Evolutionary conservation across 441 rosid species (phyloP), one percentile per base, ranked within the genome.

Genomic region (Bocquillonia castaneifolia): DNA sequence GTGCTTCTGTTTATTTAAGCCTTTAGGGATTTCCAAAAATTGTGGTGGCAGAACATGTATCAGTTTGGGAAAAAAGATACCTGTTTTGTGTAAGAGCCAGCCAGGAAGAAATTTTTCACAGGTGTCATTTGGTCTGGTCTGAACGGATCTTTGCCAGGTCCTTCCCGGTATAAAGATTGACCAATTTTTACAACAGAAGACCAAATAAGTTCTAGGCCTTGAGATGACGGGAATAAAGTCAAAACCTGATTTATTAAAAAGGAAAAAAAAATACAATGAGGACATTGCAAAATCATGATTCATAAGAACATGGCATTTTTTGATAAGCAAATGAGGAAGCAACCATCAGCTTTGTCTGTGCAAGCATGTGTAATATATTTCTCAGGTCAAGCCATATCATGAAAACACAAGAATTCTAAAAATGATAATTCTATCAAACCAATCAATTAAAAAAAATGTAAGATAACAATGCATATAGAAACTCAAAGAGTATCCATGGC

Each of bases 121-220:
- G 99, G 99, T 2, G 99, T 91, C 83, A 77, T 94, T 75, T 94
- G 97, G 81, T 94, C 94, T 3, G 99, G 99, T 67, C 99, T 78
- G 75, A 88, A 90, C 56, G 98, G 98, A 79, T 92, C 99, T 80
- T 88, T 87, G 6, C 97, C 98, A 0, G 96, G 96, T 72, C 88
- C 98, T 74, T 94, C 98, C 0, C 98, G 96, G 52, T 94, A 90
- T 52, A 94, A 72, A 42, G 99, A 94, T 77, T 94, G 98, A 47
- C 86, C 96, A 9, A 90, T 87, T 78, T 94, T 94, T 61, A 88
- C 99, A 47, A 92, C 97, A 0, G 98, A 92, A 63, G 99, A 88
- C 99, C 99, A 90, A 14, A 65, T 88, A 39, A 92, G 74, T 79
- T 90, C 92, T 69, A 92, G 76, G 53, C 97, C 86, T 78, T 85